Base-by-base conservation (phyloP, 148 eudicot species). In the Vaccinium vitisidaea region DNA sequence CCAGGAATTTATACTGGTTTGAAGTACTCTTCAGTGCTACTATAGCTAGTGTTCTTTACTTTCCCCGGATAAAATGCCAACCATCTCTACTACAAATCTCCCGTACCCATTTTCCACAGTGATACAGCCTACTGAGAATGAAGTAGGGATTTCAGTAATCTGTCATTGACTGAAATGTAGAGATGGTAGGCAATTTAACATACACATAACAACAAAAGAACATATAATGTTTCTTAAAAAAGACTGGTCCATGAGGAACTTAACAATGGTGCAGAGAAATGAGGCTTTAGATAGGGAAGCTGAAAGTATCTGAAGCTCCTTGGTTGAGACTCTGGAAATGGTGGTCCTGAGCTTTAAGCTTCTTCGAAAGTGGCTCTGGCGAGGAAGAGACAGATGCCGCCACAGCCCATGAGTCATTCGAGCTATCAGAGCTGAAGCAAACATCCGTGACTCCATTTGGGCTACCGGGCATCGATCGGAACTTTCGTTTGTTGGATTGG, bases 101-200 rank as follows among this genome's bases (percentile, higher is more conserved):
- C 56, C 27, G 21, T n/a, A 21, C 25, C 79, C 25, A 75, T 19
- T 8, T 0, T 30, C 59, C 13, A 7, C 16, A 23, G n/a, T 46
- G 21, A n/a, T 71, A 27, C 77, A 50, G n/a, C 19, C 27, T 25
- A 12, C 11, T 12, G 43, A 15, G 58, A 49, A 70, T 8, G 61
- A 19, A 14, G 48, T 1, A 5, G 36, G 63, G 5, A 15, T 79
- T 80, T 55, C 49, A 14, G 7, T 55, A 18, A 80, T 56, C 27
- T 73, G 27, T 52, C 67, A 79, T 74, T 67, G 86, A 82, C 49
- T 30, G 55, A 75, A 85, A 83, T 78, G 88, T 90, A 91, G 89
- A 92, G 95, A 92, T 87, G 92, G 91, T 70, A 67, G 88, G 89
- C 92, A 91, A 90, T 90, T 91, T 88, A 91, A 88, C 88, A 87